Base-by-base conservation (phyloP, 129 eudicot species). In the Apium graveolens region DNA sequence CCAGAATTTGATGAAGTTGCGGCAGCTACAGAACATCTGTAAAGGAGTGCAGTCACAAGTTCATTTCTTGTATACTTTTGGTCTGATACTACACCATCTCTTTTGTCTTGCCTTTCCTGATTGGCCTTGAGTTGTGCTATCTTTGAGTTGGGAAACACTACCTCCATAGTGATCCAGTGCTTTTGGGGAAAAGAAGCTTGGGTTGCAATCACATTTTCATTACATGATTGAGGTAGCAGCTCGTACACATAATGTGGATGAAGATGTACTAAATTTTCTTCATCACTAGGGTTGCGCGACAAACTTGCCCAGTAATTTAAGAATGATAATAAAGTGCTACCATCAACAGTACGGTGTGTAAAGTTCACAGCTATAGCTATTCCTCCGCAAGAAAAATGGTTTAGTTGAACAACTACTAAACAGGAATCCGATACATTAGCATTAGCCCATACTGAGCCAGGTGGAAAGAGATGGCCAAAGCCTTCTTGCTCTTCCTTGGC, bases 21-120 rank as follows among this genome's bases (percentile, higher is more conserved):
- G 3, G 82, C 76, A 3, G 21, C 75, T 16, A 78, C 16, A 16
- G 80, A 77, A 75, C 69, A 81, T 43, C 46, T 78, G 35, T 78
- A 73, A 32, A 84, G 82, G 12, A 81, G 68, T 73, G 82, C 43
- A 18, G 70, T 78, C 29, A 85, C 65, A 63, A 48, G 83, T 46
- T 80, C 86, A 2, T 72, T 39, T 3, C 37, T 35, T 35, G 37
- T 35, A n/a, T n/a, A n/a, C n/a, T n/a, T n/a, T n/a, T n/a, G n/a
- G n/a, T n/a, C n/a, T n/a, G n/a, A n/a, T n/a, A n/a, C n/a, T n/a
- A n/a, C n/a, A n/a, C n/a, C n/a, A n/a, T n/a, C n/a, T n/a, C n/a
- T n/a, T n/a, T 35, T 35, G 37, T 35, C 37, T 35, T 35, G 2
- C 37, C 1, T n/a, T n/a, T n/a, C n/a, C n/a, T 35, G 37, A 35